Percentiles rank a stretch among this genome's conserved stretches.
Evolutionary conservation across 163 green algal species (phyloP).

Genomic region (Scenedesmus sp.): DNA sequence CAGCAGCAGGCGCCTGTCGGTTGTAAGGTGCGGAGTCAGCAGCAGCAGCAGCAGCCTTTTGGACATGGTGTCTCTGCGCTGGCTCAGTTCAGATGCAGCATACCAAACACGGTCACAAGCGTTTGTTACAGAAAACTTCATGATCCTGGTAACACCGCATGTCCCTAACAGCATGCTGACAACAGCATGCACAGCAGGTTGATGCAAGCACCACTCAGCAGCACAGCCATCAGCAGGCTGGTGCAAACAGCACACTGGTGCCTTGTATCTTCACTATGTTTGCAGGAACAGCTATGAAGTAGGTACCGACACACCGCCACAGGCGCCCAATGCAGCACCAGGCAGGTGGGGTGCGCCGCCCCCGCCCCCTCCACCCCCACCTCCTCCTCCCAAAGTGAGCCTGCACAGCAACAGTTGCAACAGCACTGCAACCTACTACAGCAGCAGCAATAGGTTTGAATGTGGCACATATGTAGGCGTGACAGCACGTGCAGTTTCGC

Average conservation of each 20-base stretch:
- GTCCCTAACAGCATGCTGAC: no score
- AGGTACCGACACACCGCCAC: constrained; percentile 35
- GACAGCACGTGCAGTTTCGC: not conserved
- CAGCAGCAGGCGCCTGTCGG: not conserved
- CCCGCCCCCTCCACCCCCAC: constrained; percentile 49
- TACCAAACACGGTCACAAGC: no score
- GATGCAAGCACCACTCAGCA: no score
- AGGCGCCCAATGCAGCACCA: constrained; percentile 28
- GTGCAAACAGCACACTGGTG: not conserved
- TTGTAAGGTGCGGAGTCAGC: constrained; percentile 29
- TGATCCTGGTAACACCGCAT: no score
- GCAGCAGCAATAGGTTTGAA: not conserved
- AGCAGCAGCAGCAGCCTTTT: constrained; percentile 3
- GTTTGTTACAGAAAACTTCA: no score
- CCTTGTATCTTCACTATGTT: not conserved
- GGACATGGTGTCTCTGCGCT: not conserved
- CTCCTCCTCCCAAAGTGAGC: constrained; percentile 35
- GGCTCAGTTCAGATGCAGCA: not conserved
- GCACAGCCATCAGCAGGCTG: no score
- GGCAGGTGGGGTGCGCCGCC: constrained; percentile 50
- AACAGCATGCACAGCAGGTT: not conserved
- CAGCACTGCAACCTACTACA: not conserved
- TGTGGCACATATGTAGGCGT: not conserved
- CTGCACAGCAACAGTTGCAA: not conserved
- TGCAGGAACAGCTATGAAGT: constrained; percentile 47